Evolutionary conservation across 495 filamentous ascomycete species (phyloP).

Genomic region (Aspergillus wentii): DNA sequence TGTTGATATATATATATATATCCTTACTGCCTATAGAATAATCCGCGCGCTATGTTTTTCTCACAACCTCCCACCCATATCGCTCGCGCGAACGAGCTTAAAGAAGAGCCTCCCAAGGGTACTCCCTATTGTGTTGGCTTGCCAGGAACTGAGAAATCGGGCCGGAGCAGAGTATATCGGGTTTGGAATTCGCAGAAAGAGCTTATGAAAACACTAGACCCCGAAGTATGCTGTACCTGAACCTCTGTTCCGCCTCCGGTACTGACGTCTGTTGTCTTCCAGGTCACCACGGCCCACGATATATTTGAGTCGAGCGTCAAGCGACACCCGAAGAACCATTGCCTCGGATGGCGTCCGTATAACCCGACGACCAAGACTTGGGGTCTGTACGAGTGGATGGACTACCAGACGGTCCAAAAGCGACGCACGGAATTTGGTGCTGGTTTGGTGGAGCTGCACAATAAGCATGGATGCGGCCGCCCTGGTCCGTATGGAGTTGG

Average conservation of each 20-base stretch:
- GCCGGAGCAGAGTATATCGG: conserved; percentile 72
- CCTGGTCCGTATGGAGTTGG: conserved; percentile 77
- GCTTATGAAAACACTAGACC: conserved; percentile 69
- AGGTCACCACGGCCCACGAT: conserved; percentile 71
- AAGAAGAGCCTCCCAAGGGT: conserved; percentile 38
- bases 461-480: conserved; percentile 54
- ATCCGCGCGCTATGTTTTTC: conserved; percentile 32
- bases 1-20: too few species aligned
- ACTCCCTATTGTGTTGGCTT: conserved; percentile 56
- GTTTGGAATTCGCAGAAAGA: conserved; percentile 72
- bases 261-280: conserved; percentile 1
- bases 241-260: neutral
- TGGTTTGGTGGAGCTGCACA: conserved; percentile 78
- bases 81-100: conserved; percentile 37
- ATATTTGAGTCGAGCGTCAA: conserved; percentile 69
- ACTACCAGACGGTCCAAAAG: conserved; percentile 73
- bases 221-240: conserved; percentile 44
- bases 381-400: conserved; percentile 77
- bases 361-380: conserved; percentile 70
- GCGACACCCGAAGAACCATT: conserved; percentile 55
- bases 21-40: neutral
- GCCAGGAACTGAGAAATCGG: conserved; percentile 67
- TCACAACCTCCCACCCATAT: conserved; percentile 34
- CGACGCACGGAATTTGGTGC: conserved; percentile 81
- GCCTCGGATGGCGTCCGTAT: conserved; percentile 79